phyloP scores from a whole-genome alignment of 1,139 yeast species.

The Candida albicans region DNA sequence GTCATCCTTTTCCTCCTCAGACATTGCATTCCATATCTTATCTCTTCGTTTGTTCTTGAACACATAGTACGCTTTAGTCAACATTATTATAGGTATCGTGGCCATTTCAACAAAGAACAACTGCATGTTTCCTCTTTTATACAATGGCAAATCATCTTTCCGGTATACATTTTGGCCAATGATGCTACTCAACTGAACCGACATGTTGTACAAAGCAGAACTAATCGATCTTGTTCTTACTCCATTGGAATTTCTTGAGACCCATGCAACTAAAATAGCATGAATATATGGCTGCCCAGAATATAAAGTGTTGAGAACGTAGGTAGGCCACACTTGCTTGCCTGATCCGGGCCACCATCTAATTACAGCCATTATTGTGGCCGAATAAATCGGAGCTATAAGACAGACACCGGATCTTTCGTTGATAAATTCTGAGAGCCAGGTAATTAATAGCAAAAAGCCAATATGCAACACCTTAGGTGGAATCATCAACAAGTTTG shows the following conservation, averaged over 20 bases:
- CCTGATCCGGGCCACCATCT: constrained; percentile 54
- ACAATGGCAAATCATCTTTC: constrained; percentile 56
- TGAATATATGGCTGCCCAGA: constrained; percentile 51
- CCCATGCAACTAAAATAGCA: constrained; percentile 61
- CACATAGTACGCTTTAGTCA: constrained; percentile 41
- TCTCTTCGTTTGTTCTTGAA: constrained; percentile 47
- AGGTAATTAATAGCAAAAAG: constrained; percentile 38
- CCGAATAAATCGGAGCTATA: constrained; percentile 36
- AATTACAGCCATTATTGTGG: constrained; percentile 41
- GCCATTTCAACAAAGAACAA: constrained; percentile 19
- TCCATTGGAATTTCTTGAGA: constrained; percentile 59
- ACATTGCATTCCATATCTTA: constrained; percentile 47
- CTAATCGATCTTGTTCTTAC: constrained; percentile 60
- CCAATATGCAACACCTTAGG: constrained; percentile 15
- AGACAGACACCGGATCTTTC: constrained; percentile 35
- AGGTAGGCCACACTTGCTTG: constrained; percentile 52
- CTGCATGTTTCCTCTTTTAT: constrained; percentile 51
- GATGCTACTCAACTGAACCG: constrained; percentile 56
- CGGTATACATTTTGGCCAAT: constrained; percentile 57
- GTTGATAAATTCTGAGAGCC: constrained; percentile 39
- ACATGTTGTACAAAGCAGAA: constrained; percentile 58
- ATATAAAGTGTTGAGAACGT: constrained; percentile 45
- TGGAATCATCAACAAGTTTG: constrained; percentile 59
- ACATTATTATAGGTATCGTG: constrained; percentile 19
- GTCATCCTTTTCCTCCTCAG: constrained; percentile 44